Conservation (phyloP, 176 grass and related monocot genomes). For the Hordeum marinum region DNA sequence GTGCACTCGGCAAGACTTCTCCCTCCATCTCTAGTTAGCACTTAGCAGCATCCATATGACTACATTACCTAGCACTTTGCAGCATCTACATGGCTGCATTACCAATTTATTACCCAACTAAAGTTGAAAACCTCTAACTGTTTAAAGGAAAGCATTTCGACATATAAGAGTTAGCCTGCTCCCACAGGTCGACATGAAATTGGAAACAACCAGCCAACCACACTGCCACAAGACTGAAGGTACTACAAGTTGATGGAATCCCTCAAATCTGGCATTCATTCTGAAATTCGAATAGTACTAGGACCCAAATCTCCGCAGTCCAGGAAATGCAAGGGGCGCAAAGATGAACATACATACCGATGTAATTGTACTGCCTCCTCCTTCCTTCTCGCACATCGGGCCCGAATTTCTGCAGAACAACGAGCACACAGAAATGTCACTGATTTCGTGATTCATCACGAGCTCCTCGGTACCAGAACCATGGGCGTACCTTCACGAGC, state of each 20-base stretch:
- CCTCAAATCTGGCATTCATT: not conserved
- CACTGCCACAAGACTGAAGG: not conserved
- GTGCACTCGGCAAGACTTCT: not conserved
- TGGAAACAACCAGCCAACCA: not conserved
- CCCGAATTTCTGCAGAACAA: slow-evolving; percentile 59
- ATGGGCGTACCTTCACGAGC: slow-evolving; percentile 63
- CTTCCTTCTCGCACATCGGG: slow-evolving; percentile 82
- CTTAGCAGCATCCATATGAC: not conserved
- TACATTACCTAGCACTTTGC: not conserved
- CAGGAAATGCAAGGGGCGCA: not conserved
- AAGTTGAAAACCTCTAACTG: not conserved
- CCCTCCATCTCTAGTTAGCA: not conserved
- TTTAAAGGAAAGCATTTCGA: not conserved
- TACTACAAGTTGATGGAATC: not conserved
- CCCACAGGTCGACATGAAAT: not conserved
- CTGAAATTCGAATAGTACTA: not conserved
- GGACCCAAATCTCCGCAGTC: not conserved
- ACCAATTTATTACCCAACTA: not conserved
- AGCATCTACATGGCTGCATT: not conserved
- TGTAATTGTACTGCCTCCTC: slow-evolving; percentile 95
- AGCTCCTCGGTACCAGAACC: not conserved
- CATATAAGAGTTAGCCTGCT: not conserved
- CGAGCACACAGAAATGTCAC: not conserved
- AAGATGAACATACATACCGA: slow-evolving; percentile 40
- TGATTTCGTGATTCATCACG: not conserved